phyloP scores from a whole-genome alignment of 108 stramenopile species.

The Nitzschia sp. region DNA sequence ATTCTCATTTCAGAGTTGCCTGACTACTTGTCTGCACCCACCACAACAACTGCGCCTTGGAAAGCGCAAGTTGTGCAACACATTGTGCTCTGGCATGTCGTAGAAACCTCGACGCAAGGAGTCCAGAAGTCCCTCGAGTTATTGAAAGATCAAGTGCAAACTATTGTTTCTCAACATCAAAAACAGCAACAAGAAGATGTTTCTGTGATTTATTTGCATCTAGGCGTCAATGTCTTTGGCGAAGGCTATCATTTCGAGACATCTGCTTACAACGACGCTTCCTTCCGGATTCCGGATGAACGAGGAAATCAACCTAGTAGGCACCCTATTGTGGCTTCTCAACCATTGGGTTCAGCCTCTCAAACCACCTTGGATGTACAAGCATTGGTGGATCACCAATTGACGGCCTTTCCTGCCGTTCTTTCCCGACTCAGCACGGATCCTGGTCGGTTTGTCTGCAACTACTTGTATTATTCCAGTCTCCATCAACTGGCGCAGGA shows the following conservation, averaged over 20 bases:
- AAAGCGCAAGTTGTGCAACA: conserved; percentile 1
- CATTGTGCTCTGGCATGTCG: conserved; percentile 39
- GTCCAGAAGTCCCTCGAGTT: conserved; percentile 39
- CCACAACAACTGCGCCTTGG: neutral
- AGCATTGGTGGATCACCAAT: neutral
- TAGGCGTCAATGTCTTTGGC: conserved; percentile 70
- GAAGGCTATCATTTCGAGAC: conserved; percentile 74
- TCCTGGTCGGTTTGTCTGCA: conserved; percentile 86
- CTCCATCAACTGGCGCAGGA: conserved; percentile 47
- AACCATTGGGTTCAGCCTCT: conserved; percentile 5
- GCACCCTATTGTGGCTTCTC: conserved; percentile 36
- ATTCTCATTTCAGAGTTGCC: conserved; percentile 41
- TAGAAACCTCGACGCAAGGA: conserved; percentile 71
- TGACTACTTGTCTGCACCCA: conserved; percentile 17
- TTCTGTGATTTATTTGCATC: conserved; percentile 57
- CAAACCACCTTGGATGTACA: conserved; percentile 20
- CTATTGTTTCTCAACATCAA: neutral
- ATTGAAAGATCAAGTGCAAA: conserved; percentile 7
- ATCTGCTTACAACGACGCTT: conserved; percentile 91
- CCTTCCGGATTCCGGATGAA: conserved; percentile 89
- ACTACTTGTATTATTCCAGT: conserved; percentile 77
- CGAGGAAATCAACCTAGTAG: conserved; percentile 65
- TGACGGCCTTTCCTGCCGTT: conserved; percentile 26
- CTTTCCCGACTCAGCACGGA: conserved; percentile 47
- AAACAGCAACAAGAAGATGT: neutral